These are phyloP conservation scores for Rhypophila decipiens DNA, from an alignment of 495 filamentous ascomycete genomes.

Conservation along the genomic window DNA sequence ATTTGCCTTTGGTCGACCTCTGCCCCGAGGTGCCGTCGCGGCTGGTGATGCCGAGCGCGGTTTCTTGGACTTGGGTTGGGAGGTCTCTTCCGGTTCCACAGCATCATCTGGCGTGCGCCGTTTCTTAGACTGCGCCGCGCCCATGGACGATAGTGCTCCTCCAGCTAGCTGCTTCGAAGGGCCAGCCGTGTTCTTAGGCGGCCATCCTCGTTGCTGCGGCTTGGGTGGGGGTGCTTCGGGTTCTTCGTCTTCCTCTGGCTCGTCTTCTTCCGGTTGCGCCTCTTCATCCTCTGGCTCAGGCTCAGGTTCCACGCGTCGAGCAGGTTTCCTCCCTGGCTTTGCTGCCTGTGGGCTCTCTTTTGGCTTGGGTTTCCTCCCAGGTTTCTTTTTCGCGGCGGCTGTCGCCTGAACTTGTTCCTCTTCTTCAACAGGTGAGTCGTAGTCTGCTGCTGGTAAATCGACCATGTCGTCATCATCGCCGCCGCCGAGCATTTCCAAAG, in stretches of 20 bases:
- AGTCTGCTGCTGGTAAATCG: conserved; percentile 19
- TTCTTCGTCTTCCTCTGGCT: conserved; percentile 7
- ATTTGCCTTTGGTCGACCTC: conserved; percentile 1
- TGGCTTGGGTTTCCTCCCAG: conserved; percentile 16
- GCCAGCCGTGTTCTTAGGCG: conserved; percentile 12
- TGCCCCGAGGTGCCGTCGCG: neutral
- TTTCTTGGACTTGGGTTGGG: conserved; percentile 18
- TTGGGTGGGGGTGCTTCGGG: conserved; percentile 4
- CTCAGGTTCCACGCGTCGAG: conserved; percentile 1
- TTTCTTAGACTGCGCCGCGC: conserved; percentile 12
- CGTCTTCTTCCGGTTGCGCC: conserved; percentile 6
- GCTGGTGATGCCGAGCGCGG: conserved; percentile 14
- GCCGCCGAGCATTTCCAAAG: conserved; percentile 30
- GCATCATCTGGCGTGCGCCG: conserved; percentile 15
- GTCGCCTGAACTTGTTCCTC: conserved; percentile 4
- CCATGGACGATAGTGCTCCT: neutral
- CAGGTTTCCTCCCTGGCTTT: conserved; percentile 7
- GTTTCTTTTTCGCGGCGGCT: conserved; percentile 14
- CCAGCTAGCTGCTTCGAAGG: neutral
- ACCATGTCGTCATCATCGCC: conserved; percentile 17
- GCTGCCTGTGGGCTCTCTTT: conserved; percentile 1
- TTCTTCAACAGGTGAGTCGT: conserved; percentile 10
- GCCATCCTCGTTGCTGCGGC: conserved; percentile 8
- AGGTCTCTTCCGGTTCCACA: conserved; percentile 6
- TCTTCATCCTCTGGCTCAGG: conserved; percentile 2